Conservation (phyloP, 1,139 yeast genomes). For the Scheffersomyces insectosa region DNA sequence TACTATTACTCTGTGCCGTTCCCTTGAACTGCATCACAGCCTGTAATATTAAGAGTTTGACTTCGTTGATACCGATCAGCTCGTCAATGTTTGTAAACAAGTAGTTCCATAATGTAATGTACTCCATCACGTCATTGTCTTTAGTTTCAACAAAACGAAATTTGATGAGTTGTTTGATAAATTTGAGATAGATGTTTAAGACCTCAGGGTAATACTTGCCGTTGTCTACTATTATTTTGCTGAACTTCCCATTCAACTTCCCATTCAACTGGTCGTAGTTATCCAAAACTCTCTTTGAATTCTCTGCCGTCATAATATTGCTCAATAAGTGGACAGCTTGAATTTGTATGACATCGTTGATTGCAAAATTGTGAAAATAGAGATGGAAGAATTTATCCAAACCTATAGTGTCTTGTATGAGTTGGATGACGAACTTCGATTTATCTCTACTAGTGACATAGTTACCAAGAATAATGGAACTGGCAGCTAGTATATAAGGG, state of each 20-base stretch:
- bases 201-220: conserved; percentile 39
- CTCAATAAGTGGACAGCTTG: conserved; percentile 41
- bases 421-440: conserved; percentile 13
- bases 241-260: conserved; percentile 11
- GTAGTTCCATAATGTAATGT: conserved; percentile 20
- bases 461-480: conserved; percentile 39
- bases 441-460: conserved; percentile 24
- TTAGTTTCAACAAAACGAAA: conserved; percentile 8
- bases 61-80: conserved; percentile 8
- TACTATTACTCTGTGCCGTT: conserved; percentile 1
- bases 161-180: conserved; percentile 31
- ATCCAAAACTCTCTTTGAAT: conserved; percentile 11
- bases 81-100: conserved; percentile 4
- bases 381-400: conserved; percentile 17
- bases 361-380: conserved; percentile 20
- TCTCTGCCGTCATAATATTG: conserved; percentile 24
- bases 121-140: conserved; percentile 12
- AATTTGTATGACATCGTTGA: conserved; percentile 39
- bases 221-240: conserved; percentile 37
- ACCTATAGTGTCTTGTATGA: conserved; percentile 11
- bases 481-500: conserved; percentile 30
- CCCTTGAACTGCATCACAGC: conserved; percentile 5
- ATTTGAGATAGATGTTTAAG: conserved; percentile 25
- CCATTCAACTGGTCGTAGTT: conserved; percentile 13
- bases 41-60: conserved; percentile 18